Percentiles rank a stretch among this genome's conserved stretches.
Evolutionary conservation across 202 grass and related monocot species (phyloP).

Genomic region (Elaeis oleifera): DNA sequence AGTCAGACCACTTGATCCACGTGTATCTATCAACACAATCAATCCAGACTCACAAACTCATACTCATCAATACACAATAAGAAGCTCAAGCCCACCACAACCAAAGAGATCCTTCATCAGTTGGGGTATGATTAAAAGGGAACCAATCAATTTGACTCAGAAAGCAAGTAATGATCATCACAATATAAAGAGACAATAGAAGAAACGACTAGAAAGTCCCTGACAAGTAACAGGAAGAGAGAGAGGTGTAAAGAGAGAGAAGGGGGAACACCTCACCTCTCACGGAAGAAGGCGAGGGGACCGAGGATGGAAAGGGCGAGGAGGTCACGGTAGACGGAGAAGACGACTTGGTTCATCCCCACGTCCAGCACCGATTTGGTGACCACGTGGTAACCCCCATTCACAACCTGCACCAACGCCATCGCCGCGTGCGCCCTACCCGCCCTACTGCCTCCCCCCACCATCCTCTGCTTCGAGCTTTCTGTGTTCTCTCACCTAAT

Average conservation of each 20-base stretch:
- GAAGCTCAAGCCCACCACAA: too few species aligned
- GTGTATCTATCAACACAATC: too few species aligned
- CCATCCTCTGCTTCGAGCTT: slow-evolving; percentile 23
- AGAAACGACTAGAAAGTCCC: too few species aligned
- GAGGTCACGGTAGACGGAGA: slow-evolving; percentile 94
- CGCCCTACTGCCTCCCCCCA: slow-evolving; percentile 24
- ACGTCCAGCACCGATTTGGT: slow-evolving; percentile 98
- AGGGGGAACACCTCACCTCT: slow-evolving; percentile 28
- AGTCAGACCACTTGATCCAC: too few species aligned
- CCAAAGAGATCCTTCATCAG: too few species aligned
- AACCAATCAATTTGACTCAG: too few species aligned
- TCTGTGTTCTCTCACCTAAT: too few species aligned
- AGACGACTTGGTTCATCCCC: slow-evolving; percentile 96
- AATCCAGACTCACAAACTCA: too few species aligned
- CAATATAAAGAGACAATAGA: too few species aligned
- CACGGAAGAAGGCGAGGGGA: slow-evolving; percentile 50
- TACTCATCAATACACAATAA: too few species aligned
- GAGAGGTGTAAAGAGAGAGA: neutral
- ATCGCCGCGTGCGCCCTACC: slow-evolving; percentile 64
- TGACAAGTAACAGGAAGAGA: neutral
- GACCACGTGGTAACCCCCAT: slow-evolving; percentile 88
- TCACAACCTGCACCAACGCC: slow-evolving; percentile 66
- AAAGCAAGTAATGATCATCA: too few species aligned
- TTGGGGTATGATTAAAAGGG: too few species aligned
- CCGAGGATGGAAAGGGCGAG: slow-evolving; percentile 67